Conservation (phyloP, 176 grass and related monocot genomes). For the Poa annua region DNA sequence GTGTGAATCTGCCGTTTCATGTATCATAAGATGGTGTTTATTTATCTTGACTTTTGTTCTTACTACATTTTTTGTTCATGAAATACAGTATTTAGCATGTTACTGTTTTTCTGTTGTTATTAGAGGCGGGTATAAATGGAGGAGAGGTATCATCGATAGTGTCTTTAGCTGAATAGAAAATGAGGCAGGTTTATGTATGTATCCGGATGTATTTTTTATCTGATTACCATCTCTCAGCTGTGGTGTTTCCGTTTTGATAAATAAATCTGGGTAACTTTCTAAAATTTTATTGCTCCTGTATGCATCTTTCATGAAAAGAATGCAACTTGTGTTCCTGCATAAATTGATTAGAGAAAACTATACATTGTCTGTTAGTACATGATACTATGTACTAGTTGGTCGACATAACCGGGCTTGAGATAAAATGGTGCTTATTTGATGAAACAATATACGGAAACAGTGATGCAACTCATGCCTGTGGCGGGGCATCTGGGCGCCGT, state of each 20-base stretch:
- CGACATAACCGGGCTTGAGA: not conserved
- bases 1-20: slow-evolving; percentile 46
- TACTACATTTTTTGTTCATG: slow-evolving; percentile 49
- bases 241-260: not conserved
- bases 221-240: not conserved
- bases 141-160: slow-evolving; percentile 31
- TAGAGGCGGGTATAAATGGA: slow-evolving; percentile 53
- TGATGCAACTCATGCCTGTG: not conserved
- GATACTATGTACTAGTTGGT: not conserved
- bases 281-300: not conserved
- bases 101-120: slow-evolving; percentile 10
- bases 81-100: slow-evolving; percentile 46
- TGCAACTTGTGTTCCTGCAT: too few species aligned
- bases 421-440: not conserved
- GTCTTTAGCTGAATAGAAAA: slow-evolving; percentile 46
- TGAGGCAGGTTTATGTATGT: slow-evolving; percentile 42
- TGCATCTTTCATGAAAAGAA: not conserved
- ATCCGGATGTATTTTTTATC: slow-evolving; percentile 36
- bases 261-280: not conserved
- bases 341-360: not conserved
- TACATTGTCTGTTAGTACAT: not conserved
- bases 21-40: slow-evolving; percentile 57
- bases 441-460: not conserved
- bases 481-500: not conserved
- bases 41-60: slow-evolving; percentile 44